A percentile compares a stretch with the other conserved stretches of the same genome.
These are phyloP conservation scores for Phytophthora ohioensis DNA, from an alignment of 352 stramenopile species.

Conservation along the genomic window DNA sequence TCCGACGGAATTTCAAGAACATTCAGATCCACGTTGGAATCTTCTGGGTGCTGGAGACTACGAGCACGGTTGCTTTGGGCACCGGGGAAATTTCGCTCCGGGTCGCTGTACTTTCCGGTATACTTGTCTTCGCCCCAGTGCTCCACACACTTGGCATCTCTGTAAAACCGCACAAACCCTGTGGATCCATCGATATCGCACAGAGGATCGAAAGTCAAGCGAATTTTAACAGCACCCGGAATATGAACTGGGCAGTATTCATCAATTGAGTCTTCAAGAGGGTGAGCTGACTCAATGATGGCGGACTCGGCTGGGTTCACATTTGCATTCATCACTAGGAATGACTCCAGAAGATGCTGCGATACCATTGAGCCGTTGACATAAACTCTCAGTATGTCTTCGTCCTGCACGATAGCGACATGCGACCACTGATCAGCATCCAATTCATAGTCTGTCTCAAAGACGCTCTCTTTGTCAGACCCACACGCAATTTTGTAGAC, in stretches of 20 bases:
- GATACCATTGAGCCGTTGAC: conserved; percentile 73
- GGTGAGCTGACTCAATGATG: conserved; percentile 74
- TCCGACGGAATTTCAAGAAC: conserved; percentile 72
- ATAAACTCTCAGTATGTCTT: conserved; percentile 68
- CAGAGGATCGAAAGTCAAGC: conserved; percentile 78
- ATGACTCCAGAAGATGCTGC: conserved; percentile 73
- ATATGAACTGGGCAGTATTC: conserved; percentile 81
- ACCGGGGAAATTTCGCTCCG: conserved; percentile 78
- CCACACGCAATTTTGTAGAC: conserved; percentile 73
- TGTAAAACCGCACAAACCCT: conserved; percentile 79
- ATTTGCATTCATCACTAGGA: conserved; percentile 60
- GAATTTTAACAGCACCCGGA: conserved; percentile 74
- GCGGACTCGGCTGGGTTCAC: conserved; percentile 51
- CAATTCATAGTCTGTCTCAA: conserved; percentile 73
- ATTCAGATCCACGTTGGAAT: conserved; percentile 26
- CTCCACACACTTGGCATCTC: conserved; percentile 70
- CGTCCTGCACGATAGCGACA: conserved; percentile 72
- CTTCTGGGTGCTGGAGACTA: conserved; percentile 30
- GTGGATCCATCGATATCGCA: conserved; percentile 69
- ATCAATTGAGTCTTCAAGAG: conserved; percentile 56
- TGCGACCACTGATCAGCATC: conserved; percentile 73
- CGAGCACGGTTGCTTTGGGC: conserved; percentile 65
- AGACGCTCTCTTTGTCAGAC: conserved; percentile 64
- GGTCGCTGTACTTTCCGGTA: conserved; percentile 76
- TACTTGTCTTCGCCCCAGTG: conserved; percentile 80